These are phyloP conservation scores for Dendrobium chrysotoxum DNA, from an alignment of 106 monocot species.

Conservation along the genomic window DNA sequence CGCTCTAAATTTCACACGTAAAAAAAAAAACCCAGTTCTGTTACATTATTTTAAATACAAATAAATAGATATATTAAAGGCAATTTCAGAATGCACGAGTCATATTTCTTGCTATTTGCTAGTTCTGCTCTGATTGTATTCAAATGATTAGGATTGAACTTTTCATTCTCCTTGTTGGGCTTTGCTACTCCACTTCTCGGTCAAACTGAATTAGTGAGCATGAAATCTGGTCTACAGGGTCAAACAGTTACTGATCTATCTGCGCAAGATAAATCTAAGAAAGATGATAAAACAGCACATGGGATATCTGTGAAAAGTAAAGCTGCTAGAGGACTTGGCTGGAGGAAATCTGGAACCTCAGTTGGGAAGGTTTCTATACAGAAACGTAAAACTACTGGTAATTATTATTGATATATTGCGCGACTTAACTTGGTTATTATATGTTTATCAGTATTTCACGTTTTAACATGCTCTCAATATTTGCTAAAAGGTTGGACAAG, in stretches of 20 bases:
- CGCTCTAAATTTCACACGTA: too few species aligned
- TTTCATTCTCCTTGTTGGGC: background rate
- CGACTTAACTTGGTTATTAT: background rate
- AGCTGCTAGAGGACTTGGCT: constrained; percentile 12
- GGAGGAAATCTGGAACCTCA: constrained; percentile 16
- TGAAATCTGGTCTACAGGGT: constrained; percentile 3
- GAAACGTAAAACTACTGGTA: constrained; percentile 23
- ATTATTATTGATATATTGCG: background rate
- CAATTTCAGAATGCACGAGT: too few species aligned
- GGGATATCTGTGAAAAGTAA: constrained; percentile 9
- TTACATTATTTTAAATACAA: too few species aligned
- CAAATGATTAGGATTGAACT: constrained; percentile 1
- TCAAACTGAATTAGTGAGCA: background rate
- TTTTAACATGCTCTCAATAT: background rate
- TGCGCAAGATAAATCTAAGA: constrained; percentile 12
- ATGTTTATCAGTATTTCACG: background rate
- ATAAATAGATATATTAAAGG: too few species aligned
- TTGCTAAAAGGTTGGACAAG: background rate
- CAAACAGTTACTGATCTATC: background rate
- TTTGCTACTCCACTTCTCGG: background rate
- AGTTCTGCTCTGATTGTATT: background rate
- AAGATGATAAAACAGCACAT: background rate
- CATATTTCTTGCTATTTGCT: background rate
- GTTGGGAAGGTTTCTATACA: constrained; percentile 19
- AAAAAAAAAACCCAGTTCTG: too few species aligned